Base-by-base conservation (phyloP, 1,139 yeast species). In the Nakaseomyces delphensis region DNA sequence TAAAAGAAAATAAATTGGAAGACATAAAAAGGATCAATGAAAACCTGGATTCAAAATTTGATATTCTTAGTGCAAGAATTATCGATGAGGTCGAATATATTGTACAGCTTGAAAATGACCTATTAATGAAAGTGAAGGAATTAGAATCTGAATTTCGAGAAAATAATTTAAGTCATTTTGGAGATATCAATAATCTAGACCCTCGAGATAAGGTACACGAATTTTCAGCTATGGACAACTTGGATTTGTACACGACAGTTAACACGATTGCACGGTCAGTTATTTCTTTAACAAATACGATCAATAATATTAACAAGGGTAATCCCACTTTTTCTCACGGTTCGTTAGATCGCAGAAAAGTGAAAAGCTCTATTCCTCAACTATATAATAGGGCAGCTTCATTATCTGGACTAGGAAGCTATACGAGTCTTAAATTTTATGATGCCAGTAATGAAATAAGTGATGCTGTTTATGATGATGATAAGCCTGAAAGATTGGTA, bases 1-100 rank as follows among this genome's bases (percentile, higher is more conserved):
- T 62, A 27, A 62, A 61, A 30, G 35, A 31, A 10, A 47, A 43
- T 15, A 46, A 45, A 23, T 45, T 46, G 3, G 44, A 44, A 4
- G 42, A 48, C 24, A 48, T 46, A 13, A 37, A 42, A 4, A 48
- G 45, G 36, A 56, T 51, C 6, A 41, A 57, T 8, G 50, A 52
- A 19, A 56, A 56, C 16, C 60, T 68, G 14, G 56, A 56, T 3
- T 70, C 70, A 4, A 71, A 80, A 49, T 72, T 81, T 43, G 96
- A 86, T 62, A 68, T 83, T 11, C 65, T 86, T 45, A 80, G 93
- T 58, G 91, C 93, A 2, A 68, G 93, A 51, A 81, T 85, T 1
- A 73, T 84, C 33, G 85, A 82, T 52, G 95, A 86, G 58, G 74
- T 84, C 16, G 73, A 71, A 45, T 64, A 57, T 43, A 46, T 68